Evolutionary conservation across 1,284 basidiomycete species (phyloP).

Genomic region (Microbotryum lychnidis-dioicae): DNA sequence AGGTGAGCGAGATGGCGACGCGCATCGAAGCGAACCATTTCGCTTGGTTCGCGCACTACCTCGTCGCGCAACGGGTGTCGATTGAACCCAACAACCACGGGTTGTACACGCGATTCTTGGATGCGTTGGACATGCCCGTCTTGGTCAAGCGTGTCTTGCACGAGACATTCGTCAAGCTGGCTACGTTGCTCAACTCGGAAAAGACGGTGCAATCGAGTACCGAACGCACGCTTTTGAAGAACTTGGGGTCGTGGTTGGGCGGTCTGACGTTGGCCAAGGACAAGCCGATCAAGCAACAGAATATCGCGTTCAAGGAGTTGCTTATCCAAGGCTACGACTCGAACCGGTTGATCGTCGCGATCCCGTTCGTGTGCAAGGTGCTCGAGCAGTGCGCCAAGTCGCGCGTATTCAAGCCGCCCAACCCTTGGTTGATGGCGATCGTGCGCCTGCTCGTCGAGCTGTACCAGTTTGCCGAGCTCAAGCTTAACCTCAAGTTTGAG

Average conservation of each 20-base stretch:
- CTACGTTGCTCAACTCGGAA: slow-evolving; percentile 81
- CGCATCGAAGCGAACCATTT: slow-evolving; percentile 73
- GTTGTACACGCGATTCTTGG: slow-evolving; percentile 87
- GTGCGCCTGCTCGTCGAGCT: slow-evolving; percentile 85
- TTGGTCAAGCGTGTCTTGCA: slow-evolving; percentile 74
- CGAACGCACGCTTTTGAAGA: slow-evolving; percentile 84
- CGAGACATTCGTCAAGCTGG: slow-evolving; percentile 85
- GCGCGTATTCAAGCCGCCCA: slow-evolving; percentile 87
- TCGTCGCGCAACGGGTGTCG: slow-evolving; percentile 90
- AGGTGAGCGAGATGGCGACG: slow-evolving; percentile 71
- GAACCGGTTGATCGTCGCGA: slow-evolving; percentile 83
- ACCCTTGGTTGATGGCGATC: slow-evolving; percentile 97
- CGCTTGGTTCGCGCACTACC: slow-evolving; percentile 94
- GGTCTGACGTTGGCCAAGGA: slow-evolving; percentile 85
- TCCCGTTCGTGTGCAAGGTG: slow-evolving; percentile 97
- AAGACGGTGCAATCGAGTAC: slow-evolving; percentile 74
- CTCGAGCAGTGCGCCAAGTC: slow-evolving; percentile 84
- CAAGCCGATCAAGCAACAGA: slow-evolving; percentile 84
- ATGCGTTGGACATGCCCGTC: slow-evolving; percentile 58
- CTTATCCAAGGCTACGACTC: slow-evolving; percentile 91
- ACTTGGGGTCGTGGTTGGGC: slow-evolving; percentile 91
- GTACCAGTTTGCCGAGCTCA: slow-evolving; percentile 93
- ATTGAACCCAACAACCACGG: slow-evolving; percentile 96
- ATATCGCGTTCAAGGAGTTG: slow-evolving; percentile 92
- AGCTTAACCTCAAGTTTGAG: slow-evolving; percentile 96